Evolutionary conservation across 768 basidiomycete species (phyloP), one percentile per base, ranked within the genome.

Genomic region (Gautieria morchelliformis): DNA sequence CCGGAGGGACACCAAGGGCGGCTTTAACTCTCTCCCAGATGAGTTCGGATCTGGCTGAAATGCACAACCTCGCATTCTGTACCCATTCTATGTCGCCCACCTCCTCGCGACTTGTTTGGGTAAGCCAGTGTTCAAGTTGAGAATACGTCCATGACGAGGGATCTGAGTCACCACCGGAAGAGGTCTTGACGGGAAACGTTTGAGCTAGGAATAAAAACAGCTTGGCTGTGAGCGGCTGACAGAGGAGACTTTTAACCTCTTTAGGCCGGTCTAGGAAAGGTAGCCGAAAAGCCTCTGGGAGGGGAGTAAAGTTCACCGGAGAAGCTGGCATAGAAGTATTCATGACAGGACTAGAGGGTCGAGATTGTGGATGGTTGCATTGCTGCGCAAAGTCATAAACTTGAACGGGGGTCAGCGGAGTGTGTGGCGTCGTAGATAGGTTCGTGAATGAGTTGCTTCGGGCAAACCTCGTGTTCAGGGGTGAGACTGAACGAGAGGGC

Each of bases 1-100:
- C 91, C 0, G 85, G 85, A 10, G 93, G 92, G 5, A 93, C 85
- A 5, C 93, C 93, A 1, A 96, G 74, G 0, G 89, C 91, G 32
- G 83, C 86, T 64, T 93, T 93, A 64, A 94, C 74, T 57, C 91
- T 80, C 68, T 94, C 91, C 93, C 93, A 96, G 56, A 94, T 84
- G 41, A 92, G 80, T 64, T 94, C 92, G 14, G 84, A 87, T 61
- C 84, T 85, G 24, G 79, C 71, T 20, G 87, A 74, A 63, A 95
- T 79, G 63, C 90, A 92, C 55, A 76, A 78, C n/a, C 90, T 83
- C 0, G 83, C 80, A 10, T 79, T 78, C 64, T 77, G 74, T 47
- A 85, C 81, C 89, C 90, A 96, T 32, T 81, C 65, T 19, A 77
- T 74, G 64, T 96, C 93, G 3, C 82, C 75, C 0, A 77, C 82